Evolutionary conservation across 345 rosid genomes (phyloP).

Genomic region (Hibiscus tridactylites): DNA sequence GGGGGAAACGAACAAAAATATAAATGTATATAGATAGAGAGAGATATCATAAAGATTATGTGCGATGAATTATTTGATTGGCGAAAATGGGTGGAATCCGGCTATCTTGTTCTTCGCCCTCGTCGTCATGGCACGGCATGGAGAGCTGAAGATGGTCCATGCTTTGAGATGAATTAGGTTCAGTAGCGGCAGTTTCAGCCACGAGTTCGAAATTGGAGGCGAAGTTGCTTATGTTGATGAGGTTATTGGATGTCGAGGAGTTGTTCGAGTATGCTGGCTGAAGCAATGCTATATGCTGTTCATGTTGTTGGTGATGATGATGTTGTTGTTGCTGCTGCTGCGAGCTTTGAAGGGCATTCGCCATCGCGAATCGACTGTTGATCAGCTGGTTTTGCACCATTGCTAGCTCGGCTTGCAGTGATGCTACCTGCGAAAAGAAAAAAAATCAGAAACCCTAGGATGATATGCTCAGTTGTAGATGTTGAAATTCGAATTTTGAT

Average conservation of each 20-base stretch:
- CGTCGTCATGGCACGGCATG: constrained; percentile 37
- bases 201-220: constrained; percentile 41
- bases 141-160: constrained; percentile 42
- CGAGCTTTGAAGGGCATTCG: constrained; percentile 49
- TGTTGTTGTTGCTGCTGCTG: constrained; percentile 2
- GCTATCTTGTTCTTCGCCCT: constrained; percentile 62
- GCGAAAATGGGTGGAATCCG: constrained; percentile 31
- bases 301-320: constrained; percentile 34
- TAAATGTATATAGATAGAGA: not conserved
- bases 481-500: too few species aligned
- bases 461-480: too few species aligned
- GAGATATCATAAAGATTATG: constrained; percentile 17
- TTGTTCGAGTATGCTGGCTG: constrained; percentile 89
- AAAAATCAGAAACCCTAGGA: not conserved
- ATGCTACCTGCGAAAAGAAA: constrained; percentile 50
- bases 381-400: constrained; percentile 72
- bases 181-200: constrained; percentile 21
- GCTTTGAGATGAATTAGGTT: constrained; percentile 41
- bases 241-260: constrained; percentile 77
- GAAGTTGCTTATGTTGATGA: constrained; percentile 45
- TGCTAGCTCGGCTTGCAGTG: constrained; percentile 74
- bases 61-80: constrained; percentile 34
- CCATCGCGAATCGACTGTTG: constrained; percentile 67
- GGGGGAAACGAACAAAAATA: too few species aligned
- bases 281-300: constrained; percentile 33